phyloP scores from a whole-genome alignment of 306 rosid species.

The Acacia melanoxylon region DNA sequence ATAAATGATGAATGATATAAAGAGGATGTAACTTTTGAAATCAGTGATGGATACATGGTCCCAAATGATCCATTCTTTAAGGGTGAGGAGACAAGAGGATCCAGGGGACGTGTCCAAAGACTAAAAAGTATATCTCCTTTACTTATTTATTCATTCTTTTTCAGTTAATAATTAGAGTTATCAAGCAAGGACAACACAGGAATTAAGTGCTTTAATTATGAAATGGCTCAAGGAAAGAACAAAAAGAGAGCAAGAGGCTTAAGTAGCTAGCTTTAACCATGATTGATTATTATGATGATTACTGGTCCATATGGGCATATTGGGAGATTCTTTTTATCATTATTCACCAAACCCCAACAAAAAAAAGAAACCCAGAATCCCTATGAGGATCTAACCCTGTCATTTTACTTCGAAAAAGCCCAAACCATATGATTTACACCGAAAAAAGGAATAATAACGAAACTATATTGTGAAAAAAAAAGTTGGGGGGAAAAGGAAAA shows the following conservation, averaged over 20 bases:
- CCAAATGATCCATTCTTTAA: slow-evolving; percentile 17
- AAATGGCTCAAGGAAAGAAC: background rate
- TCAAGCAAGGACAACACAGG: slow-evolving; percentile 14
- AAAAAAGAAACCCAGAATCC: slow-evolving; percentile 28
- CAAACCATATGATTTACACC: background rate
- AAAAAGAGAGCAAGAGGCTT: slow-evolving; percentile 19
- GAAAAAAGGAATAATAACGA: slow-evolving; percentile 12
- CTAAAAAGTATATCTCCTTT: slow-evolving; percentile 32
- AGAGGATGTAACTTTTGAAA: slow-evolving; percentile 18
- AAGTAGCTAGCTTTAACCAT: background rate
- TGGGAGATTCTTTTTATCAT: slow-evolving; percentile 38
- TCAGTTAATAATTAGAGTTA: slow-evolving; percentile 29
- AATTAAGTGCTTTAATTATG: slow-evolving; percentile 17
- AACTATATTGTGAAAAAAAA: background rate
- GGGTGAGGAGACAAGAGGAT: slow-evolving; percentile 42
- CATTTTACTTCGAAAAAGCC: background rate
- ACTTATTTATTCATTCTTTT: slow-evolving; percentile 20
- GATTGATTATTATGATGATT: slow-evolving; percentile 15
- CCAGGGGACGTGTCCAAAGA: slow-evolving; percentile 36
- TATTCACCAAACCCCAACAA: slow-evolving; percentile 36
- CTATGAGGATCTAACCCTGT: slow-evolving; percentile 16
- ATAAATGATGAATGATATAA: slow-evolving; percentile 11
- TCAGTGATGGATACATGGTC: slow-evolving; percentile 33
- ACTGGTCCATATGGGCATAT: slow-evolving; percentile 35
- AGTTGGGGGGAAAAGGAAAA: background rate